phyloP scores from a whole-genome alignment of 129 eudicot genomes.

The Flaveria bidentis region DNA sequence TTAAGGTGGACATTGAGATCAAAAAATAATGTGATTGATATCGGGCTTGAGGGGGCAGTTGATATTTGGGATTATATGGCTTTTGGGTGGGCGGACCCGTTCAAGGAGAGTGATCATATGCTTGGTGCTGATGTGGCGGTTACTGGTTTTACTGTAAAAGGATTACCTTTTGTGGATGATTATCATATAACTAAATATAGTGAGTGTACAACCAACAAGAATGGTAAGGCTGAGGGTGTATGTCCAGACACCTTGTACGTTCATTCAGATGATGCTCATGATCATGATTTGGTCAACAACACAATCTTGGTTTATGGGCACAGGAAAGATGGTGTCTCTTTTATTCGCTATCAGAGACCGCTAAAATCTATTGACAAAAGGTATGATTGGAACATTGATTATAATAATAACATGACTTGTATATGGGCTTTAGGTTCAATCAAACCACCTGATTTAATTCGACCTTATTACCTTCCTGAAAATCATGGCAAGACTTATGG shows the following conservation, averaged over 20 bases:
- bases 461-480: conserved; percentile 81
- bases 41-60: conserved; percentile 82
- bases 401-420: conserved; percentile 58
- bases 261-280: conserved; percentile 30
- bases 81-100: conserved; percentile 88
- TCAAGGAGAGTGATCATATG: conserved; percentile 58
- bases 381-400: conserved; percentile 61
- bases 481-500: conserved; percentile 82
- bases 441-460: conserved; percentile 74
- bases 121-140: conserved; percentile 75
- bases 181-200: conserved; percentile 68
- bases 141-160: conserved; percentile 71
- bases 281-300: conserved; percentile 54
- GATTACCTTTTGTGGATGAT: conserved; percentile 79
- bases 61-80: conserved; percentile 71
- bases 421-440: conserved; percentile 90
- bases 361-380: conserved; percentile 56
- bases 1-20: conserved; percentile 73
- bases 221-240: conserved; percentile 65
- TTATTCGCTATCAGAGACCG: conserved; percentile 68
- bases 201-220: conserved; percentile 58
- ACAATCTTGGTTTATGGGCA: conserved; percentile 76
- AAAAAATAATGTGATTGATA: conserved; percentile 60
- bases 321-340: conserved; percentile 90
- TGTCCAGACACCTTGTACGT: conserved; percentile 70